A percentile compares a stretch with the other conserved stretches of the same genome.
Conservation (phyloP, 2,329 filamentous ascomycete species). For the Fusarium hostae region DNA sequence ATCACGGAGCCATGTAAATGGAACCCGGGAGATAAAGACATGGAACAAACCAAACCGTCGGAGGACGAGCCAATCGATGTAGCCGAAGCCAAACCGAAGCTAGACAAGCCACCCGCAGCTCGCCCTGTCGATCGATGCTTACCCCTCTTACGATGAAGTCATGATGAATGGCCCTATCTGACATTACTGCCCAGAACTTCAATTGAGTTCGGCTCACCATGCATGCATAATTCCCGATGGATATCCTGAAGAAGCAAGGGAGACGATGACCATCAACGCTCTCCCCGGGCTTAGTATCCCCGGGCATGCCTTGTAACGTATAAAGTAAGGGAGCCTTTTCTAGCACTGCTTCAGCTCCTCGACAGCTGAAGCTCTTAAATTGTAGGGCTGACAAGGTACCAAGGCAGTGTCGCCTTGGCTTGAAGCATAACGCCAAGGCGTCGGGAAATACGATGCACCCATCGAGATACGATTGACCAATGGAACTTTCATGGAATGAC, state of each 20-base stretch:
- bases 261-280: not conserved
- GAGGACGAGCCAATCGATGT: not conserved
- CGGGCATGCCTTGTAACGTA: not conserved
- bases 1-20: not conserved
- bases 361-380: not conserved
- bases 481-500: not conserved
- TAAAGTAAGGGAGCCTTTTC: accelerated
- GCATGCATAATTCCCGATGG: not conserved
- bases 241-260: not conserved
- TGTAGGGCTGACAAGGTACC: not conserved
- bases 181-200: too few species aligned
- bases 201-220: not conserved
- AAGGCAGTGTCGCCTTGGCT: not conserved
- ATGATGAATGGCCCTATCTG: not conserved
- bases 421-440: constrained; percentile 15
- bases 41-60: not conserved
- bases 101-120: constrained; percentile 6
- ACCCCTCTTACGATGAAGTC: constrained; percentile 4
- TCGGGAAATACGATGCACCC: constrained; percentile 18
- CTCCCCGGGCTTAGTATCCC: not conserved
- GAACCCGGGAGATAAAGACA: not conserved
- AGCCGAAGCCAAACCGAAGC: not conserved
- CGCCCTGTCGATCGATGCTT: constrained; percentile 9
- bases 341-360: not conserved
- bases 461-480: not conserved